A percentile compares a stretch with the other conserved stretches of the same genome.
Conservation (phyloP, 2,329 filamentous ascomycete genomes). For the Knufia petricola region DNA sequence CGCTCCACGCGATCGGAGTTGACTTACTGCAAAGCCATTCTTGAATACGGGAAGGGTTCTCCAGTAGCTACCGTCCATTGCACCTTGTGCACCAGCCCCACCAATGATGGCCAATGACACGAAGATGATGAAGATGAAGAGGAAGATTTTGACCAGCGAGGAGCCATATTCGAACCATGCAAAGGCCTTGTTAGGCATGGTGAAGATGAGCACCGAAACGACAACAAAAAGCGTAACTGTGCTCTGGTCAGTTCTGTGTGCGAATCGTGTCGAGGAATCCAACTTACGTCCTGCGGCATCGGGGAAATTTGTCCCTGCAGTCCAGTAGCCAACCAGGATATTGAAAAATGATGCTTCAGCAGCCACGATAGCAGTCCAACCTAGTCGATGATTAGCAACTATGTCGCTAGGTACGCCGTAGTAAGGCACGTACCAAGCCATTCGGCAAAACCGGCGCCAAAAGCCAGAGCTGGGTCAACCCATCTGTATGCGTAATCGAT, state of each 20-base stretch:
- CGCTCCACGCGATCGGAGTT: not conserved
- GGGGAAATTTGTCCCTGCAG: conserved; percentile 13
- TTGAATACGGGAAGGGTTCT: conserved; percentile 26
- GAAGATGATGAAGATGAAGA: conserved; percentile 31
- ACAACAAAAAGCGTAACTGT: conserved; percentile 22
- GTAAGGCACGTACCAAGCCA: conserved; percentile 12
- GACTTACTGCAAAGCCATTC: conserved; percentile 27
- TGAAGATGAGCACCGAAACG: conserved; percentile 21
- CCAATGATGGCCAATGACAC: conserved; percentile 30
- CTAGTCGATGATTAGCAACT: no score
- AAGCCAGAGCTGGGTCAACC: conserved; percentile 32
- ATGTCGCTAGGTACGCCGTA: no score
- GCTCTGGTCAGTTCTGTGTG: no score
- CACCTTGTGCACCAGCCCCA: conserved; percentile 32
- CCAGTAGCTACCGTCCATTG: conserved; percentile 28
- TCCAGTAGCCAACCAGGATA: conserved; percentile 23
- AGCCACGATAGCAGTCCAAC: conserved; percentile 20
- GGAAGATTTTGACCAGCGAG: conserved; percentile 30
- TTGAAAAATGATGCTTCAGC: conserved; percentile 23
- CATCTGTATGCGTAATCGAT: conserved; percentile 32
- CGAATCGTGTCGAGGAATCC: no score
- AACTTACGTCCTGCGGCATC: conserved; percentile 12
- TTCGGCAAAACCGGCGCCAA: conserved; percentile 27
- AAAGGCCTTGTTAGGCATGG: conserved; percentile 26
- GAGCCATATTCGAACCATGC: conserved; percentile 31